A percentile compares a stretch with the other conserved stretches of the same genome.
phyloP scores from a whole-genome alignment of 495 filamentous ascomycete genomes.

The Bombardia bombarda region DNA sequence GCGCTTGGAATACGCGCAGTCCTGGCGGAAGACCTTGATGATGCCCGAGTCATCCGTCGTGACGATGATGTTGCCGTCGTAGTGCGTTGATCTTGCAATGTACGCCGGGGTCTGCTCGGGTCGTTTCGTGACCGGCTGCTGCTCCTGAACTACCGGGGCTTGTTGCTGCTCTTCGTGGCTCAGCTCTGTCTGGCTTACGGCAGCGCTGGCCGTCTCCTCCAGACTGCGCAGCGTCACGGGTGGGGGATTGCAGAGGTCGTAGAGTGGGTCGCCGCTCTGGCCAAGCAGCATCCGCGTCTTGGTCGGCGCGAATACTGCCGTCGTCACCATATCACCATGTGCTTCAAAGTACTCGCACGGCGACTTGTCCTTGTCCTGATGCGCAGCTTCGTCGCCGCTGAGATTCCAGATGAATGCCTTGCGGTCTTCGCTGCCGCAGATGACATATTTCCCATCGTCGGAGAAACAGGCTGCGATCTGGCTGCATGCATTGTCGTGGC shows the following conservation, averaged over 20 bases:
- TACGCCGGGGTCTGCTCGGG: constrained; percentile 54
- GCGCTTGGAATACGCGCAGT: constrained; percentile 65
- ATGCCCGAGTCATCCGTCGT: constrained; percentile 80
- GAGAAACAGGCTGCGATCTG: constrained; percentile 88
- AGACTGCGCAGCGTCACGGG: constrained; percentile 75
- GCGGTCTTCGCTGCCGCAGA: constrained; percentile 89
- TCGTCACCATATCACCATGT: constrained; percentile 80
- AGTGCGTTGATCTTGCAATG: constrained; percentile 64
- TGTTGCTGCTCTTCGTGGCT: constrained; percentile 22
- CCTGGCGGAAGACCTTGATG: constrained; percentile 92
- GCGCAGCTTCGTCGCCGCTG: constrained; percentile 36
- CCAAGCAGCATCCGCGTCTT: constrained; percentile 70
- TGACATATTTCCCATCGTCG: constrained; percentile 79
- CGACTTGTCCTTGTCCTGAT: constrained; percentile 68
- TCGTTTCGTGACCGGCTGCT: constrained; percentile 19
- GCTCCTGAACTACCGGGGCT: constrained; percentile 6
- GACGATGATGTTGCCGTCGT: constrained; percentile 84
- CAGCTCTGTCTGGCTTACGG: constrained; percentile 20
- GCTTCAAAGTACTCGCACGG: constrained; percentile 85
- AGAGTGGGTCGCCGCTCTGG: constrained; percentile 82
- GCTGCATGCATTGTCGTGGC: constrained; percentile 83
- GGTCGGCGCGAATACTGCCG: constrained; percentile 74
- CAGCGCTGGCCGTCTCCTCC: constrained; percentile 46
- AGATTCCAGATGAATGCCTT: constrained; percentile 85
- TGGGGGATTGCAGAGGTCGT: constrained; percentile 92